Evolutionary conservation across 148 eudicot species (phyloP).

Genomic region (Cornus suecica): DNA sequence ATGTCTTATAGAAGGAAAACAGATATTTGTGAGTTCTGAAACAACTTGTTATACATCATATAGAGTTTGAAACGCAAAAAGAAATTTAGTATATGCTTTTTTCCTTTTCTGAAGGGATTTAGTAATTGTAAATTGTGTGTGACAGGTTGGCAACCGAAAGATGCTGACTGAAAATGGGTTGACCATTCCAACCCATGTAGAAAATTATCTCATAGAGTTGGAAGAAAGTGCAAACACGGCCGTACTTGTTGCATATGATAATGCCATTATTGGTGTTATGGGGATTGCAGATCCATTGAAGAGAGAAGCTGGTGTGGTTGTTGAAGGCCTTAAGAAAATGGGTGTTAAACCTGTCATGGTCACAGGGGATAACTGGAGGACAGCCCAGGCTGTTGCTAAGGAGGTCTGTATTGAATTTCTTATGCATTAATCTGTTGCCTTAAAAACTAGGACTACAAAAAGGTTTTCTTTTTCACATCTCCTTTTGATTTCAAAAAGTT

Average conservation of each 20-base stretch:
- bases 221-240: slow-evolving; percentile 93
- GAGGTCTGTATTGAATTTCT: slow-evolving; percentile 52
- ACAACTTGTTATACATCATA: neutral
- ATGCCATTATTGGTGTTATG: slow-evolving; percentile 62
- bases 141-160: slow-evolving; percentile 89
- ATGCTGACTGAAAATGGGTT: slow-evolving; percentile 68
- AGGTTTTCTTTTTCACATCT: neutral
- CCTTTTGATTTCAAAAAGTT: neutral
- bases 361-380: slow-evolving; percentile 96
- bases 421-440: neutral
- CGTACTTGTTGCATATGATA: slow-evolving; percentile 68
- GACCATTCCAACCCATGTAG: slow-evolving; percentile 44
- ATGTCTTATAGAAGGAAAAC: slow-evolving; percentile 59
- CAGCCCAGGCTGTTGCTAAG: slow-evolving; percentile 86
- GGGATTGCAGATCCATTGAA: slow-evolving; percentile 95
- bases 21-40: slow-evolving; percentile 60
- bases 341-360: slow-evolving; percentile 92
- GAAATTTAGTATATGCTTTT: slow-evolving; percentile 3
- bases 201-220: slow-evolving; percentile 62
- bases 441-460: neutral
- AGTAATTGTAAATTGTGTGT: neutral
- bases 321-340: slow-evolving; percentile 90
- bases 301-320: slow-evolving; percentile 94
- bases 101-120: neutral
- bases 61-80: neutral